Evolutionary conservation across 2,329 filamentous ascomycete species (phyloP), one percentile per base, ranked within the genome.

Genomic region (Calycina marina): DNA sequence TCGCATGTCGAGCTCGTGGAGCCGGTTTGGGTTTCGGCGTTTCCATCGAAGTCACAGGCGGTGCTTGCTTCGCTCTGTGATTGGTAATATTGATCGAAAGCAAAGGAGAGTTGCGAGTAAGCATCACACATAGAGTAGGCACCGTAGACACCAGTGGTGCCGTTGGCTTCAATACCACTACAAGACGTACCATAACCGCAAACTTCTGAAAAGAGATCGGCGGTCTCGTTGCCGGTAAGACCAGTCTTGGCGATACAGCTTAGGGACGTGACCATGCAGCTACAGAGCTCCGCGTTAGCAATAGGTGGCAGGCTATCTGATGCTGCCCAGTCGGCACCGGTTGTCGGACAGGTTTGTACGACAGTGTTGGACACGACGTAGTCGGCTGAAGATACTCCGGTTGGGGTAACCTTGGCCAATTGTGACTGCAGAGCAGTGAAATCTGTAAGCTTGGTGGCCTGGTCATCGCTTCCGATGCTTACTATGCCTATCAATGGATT

Each of bases 181-280:
- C 83, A 90, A 44, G 68, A 64, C 20, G 55, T 50, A 28, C 57
- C 52, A 37, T 63, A 53, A 35, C 72, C 77, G 58, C 82, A 90
- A 56, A 88, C 69, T 55, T 61, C 74, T 53, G 63, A 65, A 57
- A 96, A 96, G 45, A 90, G 68, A 11, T 67, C 59, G 30, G 68
- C 70, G 48, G 72, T 78, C 35, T 72, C 59, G 33, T 74, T 63
- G 30, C 61, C 54, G 41, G 67, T 60, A 14, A 84, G 59, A 46
- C 58, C 56, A 28, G 64, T 56, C 28, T 68, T 62, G 39, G 84
- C 72, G 16, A 69, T 67, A 60, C 90, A 98, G 37, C 62, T 60
- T 36, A 93, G 62, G 27, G 72, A 73, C 42, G 70, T 62, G 55
- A 71, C 68, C 82, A 93, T 93, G 71, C 90, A 98, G 36, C 65